phyloP scores from a whole-genome alignment of 129 eudicot species.

The Flaveria ramosissima region DNA sequence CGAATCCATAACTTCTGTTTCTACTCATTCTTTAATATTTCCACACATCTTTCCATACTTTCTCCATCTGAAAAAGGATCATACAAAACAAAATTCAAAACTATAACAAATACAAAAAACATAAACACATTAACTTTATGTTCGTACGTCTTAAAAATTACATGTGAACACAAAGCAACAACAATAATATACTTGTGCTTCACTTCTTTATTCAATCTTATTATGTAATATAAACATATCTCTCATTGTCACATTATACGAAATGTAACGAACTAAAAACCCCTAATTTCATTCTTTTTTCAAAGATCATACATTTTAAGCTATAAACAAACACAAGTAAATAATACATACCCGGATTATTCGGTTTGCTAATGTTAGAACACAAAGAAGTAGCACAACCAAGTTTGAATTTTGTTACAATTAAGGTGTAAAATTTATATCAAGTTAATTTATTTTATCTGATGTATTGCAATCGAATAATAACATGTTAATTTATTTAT shows the following conservation, averaged over 20 bases:
- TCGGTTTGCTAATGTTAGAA: conserved; percentile 46
- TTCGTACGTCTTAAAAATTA: background rate
- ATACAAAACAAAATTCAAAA: background rate
- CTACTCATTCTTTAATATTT: background rate
- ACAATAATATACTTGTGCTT: background rate
- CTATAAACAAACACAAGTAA: background rate
- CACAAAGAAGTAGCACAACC: conserved; percentile 80
- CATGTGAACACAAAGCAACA: conserved; percentile 4
- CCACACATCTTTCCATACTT: conserved; percentile 63
- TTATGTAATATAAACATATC: background rate
- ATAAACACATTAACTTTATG: background rate
- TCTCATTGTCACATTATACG: background rate
- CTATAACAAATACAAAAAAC: background rate
- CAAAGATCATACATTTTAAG: background rate
- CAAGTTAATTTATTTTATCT: no score
- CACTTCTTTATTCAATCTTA: background rate
- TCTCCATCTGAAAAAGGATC: conserved; percentile 50
- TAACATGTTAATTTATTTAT: no score
- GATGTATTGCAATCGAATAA: no score
- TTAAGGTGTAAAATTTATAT: no score
- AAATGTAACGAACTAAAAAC: background rate
- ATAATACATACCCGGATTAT: conserved; percentile 46
- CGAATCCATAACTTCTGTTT: no score
- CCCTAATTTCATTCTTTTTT: background rate
- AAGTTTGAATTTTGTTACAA: conserved; percentile 17